Evolutionary conservation across 208 protist genomes (phyloP).

Genomic region (Leishmania mexicana): DNA sequence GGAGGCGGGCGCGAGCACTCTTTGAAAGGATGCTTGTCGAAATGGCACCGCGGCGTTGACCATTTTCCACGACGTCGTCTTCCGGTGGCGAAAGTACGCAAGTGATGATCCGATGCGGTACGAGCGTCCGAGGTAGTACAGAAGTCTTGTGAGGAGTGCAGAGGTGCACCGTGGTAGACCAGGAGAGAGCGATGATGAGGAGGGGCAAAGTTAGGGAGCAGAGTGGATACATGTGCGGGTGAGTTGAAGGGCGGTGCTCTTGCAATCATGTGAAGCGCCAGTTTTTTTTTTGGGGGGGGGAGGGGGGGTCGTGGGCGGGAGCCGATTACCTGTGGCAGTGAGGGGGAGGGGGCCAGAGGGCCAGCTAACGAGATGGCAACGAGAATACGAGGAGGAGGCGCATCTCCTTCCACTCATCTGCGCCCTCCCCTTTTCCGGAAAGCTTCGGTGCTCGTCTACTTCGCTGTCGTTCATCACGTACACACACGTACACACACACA

Average conservation of each 20-base stretch:
- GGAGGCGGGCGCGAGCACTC: background rate
- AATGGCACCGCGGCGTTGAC: background rate
- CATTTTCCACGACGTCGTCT: background rate
- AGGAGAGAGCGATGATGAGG: background rate
- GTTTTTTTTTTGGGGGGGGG: too few relatives aligned
- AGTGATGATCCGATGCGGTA: background rate
- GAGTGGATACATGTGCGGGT: background rate
- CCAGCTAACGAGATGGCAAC: background rate
- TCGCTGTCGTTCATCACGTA: background rate
- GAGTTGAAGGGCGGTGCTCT: background rate
- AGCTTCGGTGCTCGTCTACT: background rate
- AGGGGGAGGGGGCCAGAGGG: background rate
- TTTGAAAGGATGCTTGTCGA: background rate
- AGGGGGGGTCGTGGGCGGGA: background rate
- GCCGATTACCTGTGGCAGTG: background rate
- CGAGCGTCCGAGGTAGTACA: background rate
- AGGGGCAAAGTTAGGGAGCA: background rate
- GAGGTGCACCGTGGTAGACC: background rate
- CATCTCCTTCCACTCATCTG: background rate
- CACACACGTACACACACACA: background rate
- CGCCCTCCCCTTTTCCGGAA: background rate
- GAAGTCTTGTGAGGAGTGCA: background rate
- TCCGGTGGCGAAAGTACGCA: background rate
- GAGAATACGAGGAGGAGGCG: background rate
- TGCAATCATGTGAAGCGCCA: background rate